Evolutionary conservation across 2,329 filamentous ascomycete genomes (phyloP), one percentile per base, ranked within the genome.

Genomic region (Colletotrichum paranaense): DNA sequence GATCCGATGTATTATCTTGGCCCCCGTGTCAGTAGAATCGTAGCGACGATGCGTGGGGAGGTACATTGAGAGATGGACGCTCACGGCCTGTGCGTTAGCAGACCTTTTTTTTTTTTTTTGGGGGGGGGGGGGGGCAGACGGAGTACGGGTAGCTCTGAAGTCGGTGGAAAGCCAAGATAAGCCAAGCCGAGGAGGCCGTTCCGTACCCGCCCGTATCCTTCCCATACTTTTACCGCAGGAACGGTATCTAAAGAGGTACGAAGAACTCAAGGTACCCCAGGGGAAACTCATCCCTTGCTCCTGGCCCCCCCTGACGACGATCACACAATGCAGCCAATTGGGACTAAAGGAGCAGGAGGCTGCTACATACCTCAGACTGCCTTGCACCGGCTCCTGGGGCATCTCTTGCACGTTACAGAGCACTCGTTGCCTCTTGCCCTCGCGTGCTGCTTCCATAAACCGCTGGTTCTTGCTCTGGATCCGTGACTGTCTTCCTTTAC

Each of bases 321-420:
- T 74, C 72, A 74, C n/a, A 67, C 68, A 68, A 72, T 57, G 49
- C 52, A 59, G 38, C 68, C 66, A 6, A n/a, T 67, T 57, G 26
- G 59, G 59, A 49, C 38, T 38, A 57, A 49, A 35, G 49, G 63
- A 58, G 35, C 68, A 57, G 49, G 67, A 63, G 66, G 70, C 72
- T 74, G 72, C 68, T 72, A 73, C 68, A 63, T 42, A 67, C 57
- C 63, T 64, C 72, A 62, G 53, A 74, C 68, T 64, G 58, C 32
- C 59, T 22, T 62, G 49, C 38, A 38, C 62, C 42, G 28, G 52
- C 67, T 70, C 67, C 53, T 42, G 49, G 30, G 53, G 14, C 26
- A 30, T 60, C 64, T 60, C 46, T 26, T 64, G 42, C 42, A 49
- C 42, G 42, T 49, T 58, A 49, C 42, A 30, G 22, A 57, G 53